A percentile compares a stretch with the other conserved stretches of the same genome.
These are phyloP conservation scores for Serendipita sp. DNA, from an alignment of 768 basidiomycete species.

Conservation along the genomic window DNA sequence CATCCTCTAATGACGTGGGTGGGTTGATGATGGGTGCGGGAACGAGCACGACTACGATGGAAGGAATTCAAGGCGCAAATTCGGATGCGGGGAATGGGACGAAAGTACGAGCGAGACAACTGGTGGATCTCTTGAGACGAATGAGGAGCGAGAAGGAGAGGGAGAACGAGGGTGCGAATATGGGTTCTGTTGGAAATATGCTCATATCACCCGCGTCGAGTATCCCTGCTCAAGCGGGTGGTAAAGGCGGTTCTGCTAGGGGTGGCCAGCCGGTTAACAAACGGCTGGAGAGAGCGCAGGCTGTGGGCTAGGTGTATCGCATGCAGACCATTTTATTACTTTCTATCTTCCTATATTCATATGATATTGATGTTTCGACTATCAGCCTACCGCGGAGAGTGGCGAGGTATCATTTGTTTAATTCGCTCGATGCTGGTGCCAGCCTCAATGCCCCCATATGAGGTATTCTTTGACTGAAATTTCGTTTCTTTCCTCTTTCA, in stretches of 20 bases:
- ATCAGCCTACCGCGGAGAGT: too few species aligned
- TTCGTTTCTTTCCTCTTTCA: too few species aligned
- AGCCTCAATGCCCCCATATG: too few species aligned
- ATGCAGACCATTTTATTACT: neutral
- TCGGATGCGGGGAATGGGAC: slow-evolving; percentile 14
- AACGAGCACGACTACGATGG: slow-evolving; percentile 14
- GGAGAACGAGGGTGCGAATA: slow-evolving; percentile 21
- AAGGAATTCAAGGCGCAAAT: slow-evolving; percentile 12
- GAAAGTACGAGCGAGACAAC: slow-evolving; percentile 18
- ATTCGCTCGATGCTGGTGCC: too few species aligned
- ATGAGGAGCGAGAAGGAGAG: slow-evolving; percentile 54
- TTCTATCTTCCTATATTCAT: too few species aligned
- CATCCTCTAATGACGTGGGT: slow-evolving; percentile 16
- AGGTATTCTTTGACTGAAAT: too few species aligned
- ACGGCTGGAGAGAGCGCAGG: neutral
- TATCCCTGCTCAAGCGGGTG: neutral
- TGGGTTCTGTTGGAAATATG: neutral
- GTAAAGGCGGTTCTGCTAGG: neutral
- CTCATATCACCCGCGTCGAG: neutral
- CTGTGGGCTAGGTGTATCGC: neutral
- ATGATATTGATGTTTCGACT: too few species aligned
- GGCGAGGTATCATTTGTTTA: too few species aligned
- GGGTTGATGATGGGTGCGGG: neutral
- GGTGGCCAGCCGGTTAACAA: neutral
- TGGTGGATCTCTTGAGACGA: slow-evolving; percentile 39